These are phyloP conservation scores for Schwanniomyces sp. DNA, from an alignment of 805 yeast genomes.

Conservation along the genomic window DNA sequence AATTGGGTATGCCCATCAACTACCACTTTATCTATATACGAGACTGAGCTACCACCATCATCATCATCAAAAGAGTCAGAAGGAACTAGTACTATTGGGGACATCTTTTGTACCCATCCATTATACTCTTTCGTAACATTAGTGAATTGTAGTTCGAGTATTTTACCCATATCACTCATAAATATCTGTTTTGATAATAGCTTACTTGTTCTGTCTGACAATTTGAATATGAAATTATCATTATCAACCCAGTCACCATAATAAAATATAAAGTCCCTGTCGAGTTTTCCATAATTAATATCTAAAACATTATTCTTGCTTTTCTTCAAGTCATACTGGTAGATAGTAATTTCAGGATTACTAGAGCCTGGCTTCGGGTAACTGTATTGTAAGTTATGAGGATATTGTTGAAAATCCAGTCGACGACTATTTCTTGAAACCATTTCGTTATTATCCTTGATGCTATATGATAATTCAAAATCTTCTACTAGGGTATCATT, in stretches of 20 bases:
- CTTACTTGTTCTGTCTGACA: constrained; percentile 64
- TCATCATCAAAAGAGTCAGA: constrained; percentile 20
- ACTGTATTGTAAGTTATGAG: constrained; percentile 44
- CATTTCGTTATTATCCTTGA: constrained; percentile 25
- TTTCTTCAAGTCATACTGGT: constrained; percentile 34
- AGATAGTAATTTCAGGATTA: constrained; percentile 55
- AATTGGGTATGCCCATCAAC: constrained; percentile 63
- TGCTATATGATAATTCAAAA: constrained; percentile 52
- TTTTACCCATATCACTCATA: constrained; percentile 23
- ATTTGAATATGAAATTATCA: constrained; percentile 52
- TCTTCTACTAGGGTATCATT: constrained; percentile 60
- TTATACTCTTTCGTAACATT: constrained; percentile 42
- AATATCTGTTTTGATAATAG: constrained; percentile 49
- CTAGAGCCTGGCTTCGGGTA: constrained; percentile 75
- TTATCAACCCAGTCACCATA: constrained; percentile 60
- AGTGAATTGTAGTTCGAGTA: constrained; percentile 25
- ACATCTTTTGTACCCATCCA: constrained; percentile 62
- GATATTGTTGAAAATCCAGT: constrained; percentile 42
- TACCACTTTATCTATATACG: constrained; percentile 74
- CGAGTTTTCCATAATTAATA: constrained; percentile 12
- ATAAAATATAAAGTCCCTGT: constrained; percentile 55
- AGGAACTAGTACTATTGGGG: constrained; percentile 13
- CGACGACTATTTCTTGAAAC: constrained; percentile 5
- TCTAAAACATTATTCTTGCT: constrained; percentile 12
- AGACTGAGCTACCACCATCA: constrained; percentile 27